Percentiles rank a stretch among this genome's conserved stretches.
Conservation (phyloP, 129 eudicot genomes). For the Lonicera japonica region DNA sequence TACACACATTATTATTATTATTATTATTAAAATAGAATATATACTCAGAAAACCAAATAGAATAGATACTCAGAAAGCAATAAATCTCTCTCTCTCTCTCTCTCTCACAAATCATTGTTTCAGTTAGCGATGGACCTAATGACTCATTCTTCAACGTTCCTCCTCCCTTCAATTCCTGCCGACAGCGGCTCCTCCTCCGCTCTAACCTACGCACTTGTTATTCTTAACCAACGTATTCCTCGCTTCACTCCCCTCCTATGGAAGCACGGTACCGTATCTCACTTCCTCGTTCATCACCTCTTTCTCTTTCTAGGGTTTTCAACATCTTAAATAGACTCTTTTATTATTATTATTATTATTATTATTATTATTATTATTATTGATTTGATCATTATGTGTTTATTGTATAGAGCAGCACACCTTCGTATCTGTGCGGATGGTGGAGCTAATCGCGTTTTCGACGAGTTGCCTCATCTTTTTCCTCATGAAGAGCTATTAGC, state of each 20-base stretch:
- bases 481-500: constrained; percentile 26
- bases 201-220: constrained; percentile 35
- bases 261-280: constrained; percentile 36
- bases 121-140: constrained; percentile 27
- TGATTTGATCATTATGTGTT: neutral
- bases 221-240: constrained; percentile 58
- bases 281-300: no score
- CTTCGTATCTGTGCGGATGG: constrained; percentile 49
- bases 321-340: no score
- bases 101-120: neutral
- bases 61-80: no score
- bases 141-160: constrained; percentile 45
- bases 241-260: constrained; percentile 50
- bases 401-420: constrained; percentile 37
- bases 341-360: neutral
- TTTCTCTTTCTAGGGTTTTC: neutral
- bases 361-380: neutral
- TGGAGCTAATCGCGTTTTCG: constrained; percentile 45
- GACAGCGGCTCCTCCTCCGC: constrained; percentile 18
- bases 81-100: no score
- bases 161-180: constrained; percentile 32
- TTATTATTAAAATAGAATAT: no score
- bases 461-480: constrained; percentile 41
- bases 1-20: no score
- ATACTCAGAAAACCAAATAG: no score